A percentile compares a stretch with the other conserved stretches of the same genome.
Conservation (phyloP, 495 filamentous ascomycete genomes). For the Hyaloscypha variabilis region DNA sequence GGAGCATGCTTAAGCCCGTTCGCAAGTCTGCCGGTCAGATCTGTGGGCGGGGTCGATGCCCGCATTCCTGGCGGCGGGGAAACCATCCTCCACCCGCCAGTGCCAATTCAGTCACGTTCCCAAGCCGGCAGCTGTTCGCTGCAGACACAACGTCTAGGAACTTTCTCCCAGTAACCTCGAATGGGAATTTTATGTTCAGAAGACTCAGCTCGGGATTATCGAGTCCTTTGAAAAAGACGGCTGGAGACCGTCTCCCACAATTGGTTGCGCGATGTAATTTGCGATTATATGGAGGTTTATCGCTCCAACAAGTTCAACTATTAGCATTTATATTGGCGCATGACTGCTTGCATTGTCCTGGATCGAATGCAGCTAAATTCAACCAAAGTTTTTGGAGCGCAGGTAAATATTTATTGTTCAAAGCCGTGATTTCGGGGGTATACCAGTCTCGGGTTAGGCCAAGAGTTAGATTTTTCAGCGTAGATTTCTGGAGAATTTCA, state of each 20-base stretch:
- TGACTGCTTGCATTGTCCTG: conserved; percentile 6
- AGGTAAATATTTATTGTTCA: conserved; percentile 9
- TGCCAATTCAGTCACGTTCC: conserved; percentile 14
- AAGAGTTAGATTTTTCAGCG: conserved; percentile 6
- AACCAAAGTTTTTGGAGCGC: conserved; percentile 15
- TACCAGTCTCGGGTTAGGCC: conserved; percentile 5
- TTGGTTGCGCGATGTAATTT: neutral
- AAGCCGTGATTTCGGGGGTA: conserved; percentile 3
- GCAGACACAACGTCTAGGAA: conserved; percentile 14
- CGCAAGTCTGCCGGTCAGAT: conserved; percentile 7
- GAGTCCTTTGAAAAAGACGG: conserved; percentile 11
- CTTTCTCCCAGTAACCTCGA: neutral
- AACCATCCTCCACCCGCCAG: conserved; percentile 11
- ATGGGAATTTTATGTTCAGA: conserved; percentile 15
- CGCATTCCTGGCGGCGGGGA: neutral
- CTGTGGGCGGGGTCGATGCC: neutral
- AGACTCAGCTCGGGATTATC: conserved; percentile 10
- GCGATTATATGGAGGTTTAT: neutral
- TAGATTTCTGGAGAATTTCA: conserved; percentile 11
- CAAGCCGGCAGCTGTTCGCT: conserved; percentile 8
- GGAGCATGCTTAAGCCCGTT: conserved; percentile 2
- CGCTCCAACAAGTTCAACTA: conserved; percentile 13
- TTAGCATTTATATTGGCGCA: conserved; percentile 4
- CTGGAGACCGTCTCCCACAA: conserved; percentile 12
- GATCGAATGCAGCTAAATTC: conserved; percentile 9